Percentiles rank a stretch among this genome's conserved stretches.
Evolutionary conservation across 768 basidiomycete genomes (phyloP).

Genomic region (Amanita pallidorosea): DNA sequence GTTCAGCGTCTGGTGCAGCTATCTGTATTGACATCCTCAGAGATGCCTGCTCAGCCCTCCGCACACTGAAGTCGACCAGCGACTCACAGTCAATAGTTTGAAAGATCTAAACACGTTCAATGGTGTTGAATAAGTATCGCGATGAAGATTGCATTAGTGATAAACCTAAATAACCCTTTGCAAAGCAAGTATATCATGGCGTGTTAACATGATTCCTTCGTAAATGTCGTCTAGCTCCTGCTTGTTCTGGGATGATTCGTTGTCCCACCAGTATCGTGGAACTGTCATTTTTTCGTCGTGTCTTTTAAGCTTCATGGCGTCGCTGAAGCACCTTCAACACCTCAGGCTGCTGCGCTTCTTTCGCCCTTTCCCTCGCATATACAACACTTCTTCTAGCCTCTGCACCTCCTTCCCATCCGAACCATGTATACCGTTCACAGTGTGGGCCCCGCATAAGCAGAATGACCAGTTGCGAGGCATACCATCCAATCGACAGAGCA

Average conservation of each 20-base stretch:
- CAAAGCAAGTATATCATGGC: no score
- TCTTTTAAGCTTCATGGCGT: neutral
- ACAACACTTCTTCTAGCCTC: slow-evolving; percentile 30
- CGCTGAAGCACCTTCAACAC: neutral
- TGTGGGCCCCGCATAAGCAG: slow-evolving; percentile 66
- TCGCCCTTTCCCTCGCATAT: slow-evolving; percentile 10
- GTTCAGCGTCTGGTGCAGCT: slow-evolving; percentile 86
- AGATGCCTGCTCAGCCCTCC: slow-evolving; percentile 92
- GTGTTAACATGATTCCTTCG: no score
- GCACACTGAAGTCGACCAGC: slow-evolving; percentile 96
- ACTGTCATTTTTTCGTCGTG: neutral
- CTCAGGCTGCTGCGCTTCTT: neutral
- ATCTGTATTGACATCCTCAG: slow-evolving; percentile 87
- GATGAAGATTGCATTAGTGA: no score
- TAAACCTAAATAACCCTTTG: no score
- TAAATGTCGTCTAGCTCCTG: no score
- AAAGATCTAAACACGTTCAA: neutral
- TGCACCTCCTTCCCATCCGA: slow-evolving; percentile 53
- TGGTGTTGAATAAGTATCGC: neutral
- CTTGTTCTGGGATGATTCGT: no score
- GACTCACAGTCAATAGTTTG: slow-evolving; percentile 6
- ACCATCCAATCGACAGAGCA: slow-evolving; percentile 46
- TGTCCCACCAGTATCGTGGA: neutral
- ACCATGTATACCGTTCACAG: slow-evolving; percentile 42
- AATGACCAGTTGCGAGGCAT: slow-evolving; percentile 42